Conservation (phyloP, 2,329 filamentous ascomycete species). For the Phoma sp. region DNA sequence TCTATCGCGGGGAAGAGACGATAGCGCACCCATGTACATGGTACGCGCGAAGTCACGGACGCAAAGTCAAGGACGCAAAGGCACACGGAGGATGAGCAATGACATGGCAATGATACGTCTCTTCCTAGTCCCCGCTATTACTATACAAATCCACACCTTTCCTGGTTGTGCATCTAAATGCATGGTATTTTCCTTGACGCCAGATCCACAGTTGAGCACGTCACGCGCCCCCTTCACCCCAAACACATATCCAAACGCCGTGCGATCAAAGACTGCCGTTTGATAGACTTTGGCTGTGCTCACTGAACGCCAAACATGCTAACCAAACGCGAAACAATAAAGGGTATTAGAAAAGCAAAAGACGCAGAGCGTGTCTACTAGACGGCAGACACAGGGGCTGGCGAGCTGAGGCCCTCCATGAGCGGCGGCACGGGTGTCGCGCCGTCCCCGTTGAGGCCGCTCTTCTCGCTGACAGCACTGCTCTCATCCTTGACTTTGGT, state of each 20-base stretch:
- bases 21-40: constrained; percentile 20
- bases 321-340: constrained; percentile 19
- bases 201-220: constrained; percentile 8
- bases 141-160: constrained; percentile 19
- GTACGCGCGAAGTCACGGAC: background rate
- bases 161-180: background rate
- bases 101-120: background rate
- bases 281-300: constrained; percentile 25
- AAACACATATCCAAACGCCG: constrained; percentile 28
- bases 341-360: constrained; percentile 7
- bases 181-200: constrained; percentile 3
- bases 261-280: constrained; percentile 22
- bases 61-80: background rate
- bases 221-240: constrained; percentile 7
- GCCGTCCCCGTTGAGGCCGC: constrained; percentile 57
- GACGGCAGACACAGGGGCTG: constrained; percentile 50
- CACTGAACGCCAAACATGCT: constrained; percentile 37
- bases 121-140: background rate
- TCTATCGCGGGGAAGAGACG: constrained; percentile 23
- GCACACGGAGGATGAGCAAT: background rate
- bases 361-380: constrained; percentile 18
- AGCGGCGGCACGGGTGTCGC: constrained; percentile 54
- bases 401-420: constrained; percentile 56
- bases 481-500: constrained; percentile 64
- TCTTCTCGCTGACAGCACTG: constrained; percentile 67